Base-by-base conservation (phyloP, 2,329 filamentous ascomycete species). In the Aspergillus intermedius region DNA sequence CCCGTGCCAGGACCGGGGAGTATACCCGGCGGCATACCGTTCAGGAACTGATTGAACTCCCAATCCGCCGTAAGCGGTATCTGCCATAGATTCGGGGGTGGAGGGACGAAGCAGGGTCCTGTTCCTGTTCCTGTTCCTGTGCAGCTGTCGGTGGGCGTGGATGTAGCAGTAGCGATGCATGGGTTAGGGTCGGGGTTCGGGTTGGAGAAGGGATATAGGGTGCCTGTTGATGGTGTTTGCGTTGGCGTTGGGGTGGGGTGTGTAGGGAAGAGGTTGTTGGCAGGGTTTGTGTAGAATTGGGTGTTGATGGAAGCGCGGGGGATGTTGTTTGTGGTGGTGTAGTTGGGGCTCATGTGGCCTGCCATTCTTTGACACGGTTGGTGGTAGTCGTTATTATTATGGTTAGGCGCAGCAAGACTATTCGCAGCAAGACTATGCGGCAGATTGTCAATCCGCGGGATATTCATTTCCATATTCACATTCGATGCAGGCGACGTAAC, bases 31-130 rank as follows among this genome's bases (percentile, higher is more conserved):
- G 63, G 58, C 13, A 66, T 51, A 12, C 56, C 58, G 5, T 52
- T 46, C 37, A 62, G 58, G 34, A 62, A 51, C 10, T 64, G 60
- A 7, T 55, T 53, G 32, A 63, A 54, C 48, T 84, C 87, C 89
- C 89, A 95, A 62, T 96, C 90, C 15, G 95, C 77, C 6, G 87
- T 89, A 79, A 95, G 89, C 0, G 91, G 90, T 76, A 95, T 82
- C 65, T 90, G 86, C 82, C 91, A 97, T 30, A 96, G 70, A 66
- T 95, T 90, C 55, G 62, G 61, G 13, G 50, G 49, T 43, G 60
- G 50, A 23, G 32, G 17, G 37, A 21, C 37, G 17, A 40, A 10
- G 10, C 19, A 19, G 37, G 25, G 25, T 12, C 25, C 25, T 12
- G 25, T 12, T 12, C 21, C 21, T 19, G 17, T 19, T 19, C 9